Base-by-base conservation (phyloP, 2,329 filamentous ascomycete species). In the Ophiosphaerella narmari region DNA sequence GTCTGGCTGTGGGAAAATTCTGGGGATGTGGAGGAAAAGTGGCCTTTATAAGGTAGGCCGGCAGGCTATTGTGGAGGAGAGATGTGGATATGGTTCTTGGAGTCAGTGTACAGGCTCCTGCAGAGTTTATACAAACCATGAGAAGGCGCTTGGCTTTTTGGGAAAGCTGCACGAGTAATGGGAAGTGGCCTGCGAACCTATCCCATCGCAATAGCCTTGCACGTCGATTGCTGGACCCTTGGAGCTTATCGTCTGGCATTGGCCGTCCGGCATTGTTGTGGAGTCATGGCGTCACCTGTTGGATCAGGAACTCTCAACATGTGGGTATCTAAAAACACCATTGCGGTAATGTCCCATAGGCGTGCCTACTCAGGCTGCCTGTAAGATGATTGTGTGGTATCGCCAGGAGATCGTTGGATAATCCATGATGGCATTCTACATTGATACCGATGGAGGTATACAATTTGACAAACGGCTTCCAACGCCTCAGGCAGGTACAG, bases 61-160 rank as follows among this genome's bases (percentile, higher is more conserved):
- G 49, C 55, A 57, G 54, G 39, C 29, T 49, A 46, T 43, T 53
- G 63, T 59, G 67, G 66, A 66, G 61, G 63, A 62, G 52, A 65
- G 64, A 61, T 57, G 63, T 64, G 55, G 60, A 39, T 57, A 56
- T 54, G 31, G 38, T 37, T 49, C 50, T 48, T 47, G 53, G 44
- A 46, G 55, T 57, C 50, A 47, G 54, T 49, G 50, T 52, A 39
- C 52, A 54, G 55, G 45, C 46, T 34, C 52, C 35, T 42, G 39
- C 24, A 50, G 47, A 42, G 42, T 52, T 62, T 66, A 65, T 67
- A 67, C 48, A 44, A 9, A 43, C 46, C 16, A n/a, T 32, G 42
- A 43, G 47, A 54, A 24, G 23, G n/a, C 16, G 32, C 26, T 24
- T 49, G 42, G 39, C 37, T 48, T 11, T 32, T 39, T 36, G 34